These are phyloP conservation scores for Trypanosomatidae sp. DNA, from an alignment of 208 protist species.

Conservation along the genomic window DNA sequence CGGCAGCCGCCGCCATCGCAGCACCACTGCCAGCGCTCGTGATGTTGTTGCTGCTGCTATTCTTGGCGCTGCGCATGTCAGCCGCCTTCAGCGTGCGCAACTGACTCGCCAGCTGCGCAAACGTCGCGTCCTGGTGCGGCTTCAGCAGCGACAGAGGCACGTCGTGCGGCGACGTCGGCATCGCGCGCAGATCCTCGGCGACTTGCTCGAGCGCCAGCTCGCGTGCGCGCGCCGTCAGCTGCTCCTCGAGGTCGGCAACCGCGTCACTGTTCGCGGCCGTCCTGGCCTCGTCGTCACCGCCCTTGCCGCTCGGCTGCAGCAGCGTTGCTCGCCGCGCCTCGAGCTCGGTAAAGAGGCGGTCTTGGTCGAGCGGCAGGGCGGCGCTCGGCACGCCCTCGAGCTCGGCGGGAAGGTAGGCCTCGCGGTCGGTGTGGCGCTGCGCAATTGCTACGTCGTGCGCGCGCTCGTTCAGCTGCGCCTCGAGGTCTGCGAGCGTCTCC, in stretches of 20 bases:
- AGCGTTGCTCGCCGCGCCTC: conserved; percentile 41
- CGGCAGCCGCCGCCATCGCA: too few relatives aligned
- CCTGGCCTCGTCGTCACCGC: too few relatives aligned
- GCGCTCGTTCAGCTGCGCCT: conserved; percentile 49
- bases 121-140: conserved; percentile 52
- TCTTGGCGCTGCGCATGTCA: not conserved
- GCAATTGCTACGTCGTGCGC: conserved; percentile 30
- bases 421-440: conserved; percentile 26
- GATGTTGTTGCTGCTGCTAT: too few relatives aligned
- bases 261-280: conserved; percentile 22
- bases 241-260: conserved; percentile 47
- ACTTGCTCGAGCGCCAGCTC: conserved; percentile 50
- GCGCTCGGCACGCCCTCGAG: conserved; percentile 47
- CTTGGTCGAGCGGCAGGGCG: conserved; percentile 45
- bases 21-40: too few relatives aligned
- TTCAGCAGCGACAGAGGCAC: conserved; percentile 44
- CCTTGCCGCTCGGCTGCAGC: conserved; percentile 18
- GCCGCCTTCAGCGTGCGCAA: conserved; percentile 38
- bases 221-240: conserved; percentile 52
- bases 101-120: conserved; percentile 29
- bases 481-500: conserved; percentile 26
- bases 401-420: conserved; percentile 50
- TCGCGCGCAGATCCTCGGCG: conserved; percentile 34
- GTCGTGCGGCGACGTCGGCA: conserved; percentile 22
- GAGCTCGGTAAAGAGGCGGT: conserved; percentile 41